Evolutionary conservation across 345 rosid genomes (phyloP), one percentile per base, ranked within the genome.

Genomic region (Odontarrhena argentea): DNA sequence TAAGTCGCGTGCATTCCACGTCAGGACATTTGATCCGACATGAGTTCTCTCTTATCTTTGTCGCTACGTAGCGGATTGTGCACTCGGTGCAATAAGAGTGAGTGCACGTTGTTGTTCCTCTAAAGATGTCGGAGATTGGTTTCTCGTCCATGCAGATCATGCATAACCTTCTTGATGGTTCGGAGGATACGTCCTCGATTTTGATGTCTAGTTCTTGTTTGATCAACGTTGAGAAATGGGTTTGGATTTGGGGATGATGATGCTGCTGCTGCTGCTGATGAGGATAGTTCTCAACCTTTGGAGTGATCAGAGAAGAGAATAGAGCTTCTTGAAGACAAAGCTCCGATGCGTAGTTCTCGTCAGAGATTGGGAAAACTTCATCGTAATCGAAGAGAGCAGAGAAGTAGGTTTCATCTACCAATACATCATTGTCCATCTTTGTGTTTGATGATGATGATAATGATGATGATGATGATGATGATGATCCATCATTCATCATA

Each of bases 61-160:
- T 47, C 1, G 73, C 76, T 18, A 85, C 83, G 64, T 81, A 79
- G 43, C 63, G 84, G 71, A 59, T 44, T 6, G 83, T 78, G 48
- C 97, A 88, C 3, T 64, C 83, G 25, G 71, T 61, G 69, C 97
- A 91, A 38, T 63, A 83, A 0, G 79, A 60, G 59, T 91, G 97
- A 24, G 61, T 12, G 8, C 97, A 88, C 0, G 24, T 62, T 0
- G 50, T 60, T 10, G 58, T 54, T 18, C 49, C 70, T 45, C 28
- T 59, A 78, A 85, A 78, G 76, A 85, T 78, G 25, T 80, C 70
- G 3, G 74, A 71, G 0, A 1, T 38, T 25, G 76, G 83, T 60
- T 82, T 85, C 2, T 42, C 74, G 42, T 88, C 89, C 34, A 55
- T 66, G 12, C 92, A 91, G 8, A 91, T 88, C 37, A 75, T 80